These are phyloP conservation scores for Acacia concinna DNA, from an alignment of 331 rosid species.

Conservation along the genomic window DNA sequence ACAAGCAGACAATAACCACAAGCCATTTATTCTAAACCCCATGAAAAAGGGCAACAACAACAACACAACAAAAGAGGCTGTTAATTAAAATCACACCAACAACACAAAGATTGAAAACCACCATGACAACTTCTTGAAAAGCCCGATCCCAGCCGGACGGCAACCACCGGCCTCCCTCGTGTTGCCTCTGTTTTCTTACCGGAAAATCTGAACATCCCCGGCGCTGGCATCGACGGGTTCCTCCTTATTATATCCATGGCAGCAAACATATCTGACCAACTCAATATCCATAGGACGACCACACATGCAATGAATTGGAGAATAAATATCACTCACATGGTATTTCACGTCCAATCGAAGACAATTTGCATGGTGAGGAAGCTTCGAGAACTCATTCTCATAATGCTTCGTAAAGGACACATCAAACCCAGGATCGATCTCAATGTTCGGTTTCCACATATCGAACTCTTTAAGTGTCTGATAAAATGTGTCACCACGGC, in stretches of 20 bases:
- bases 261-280: background rate
- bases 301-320: background rate
- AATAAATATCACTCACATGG: background rate
- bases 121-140: background rate
- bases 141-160: background rate
- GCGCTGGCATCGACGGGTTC: background rate
- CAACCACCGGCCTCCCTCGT: background rate
- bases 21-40: background rate
- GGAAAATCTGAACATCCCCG: background rate
- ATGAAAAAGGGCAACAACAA: background rate
- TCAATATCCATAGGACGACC: background rate
- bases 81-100: background rate
- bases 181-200: background rate
- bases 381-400: background rate
- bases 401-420: background rate
- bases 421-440: background rate
- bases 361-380: background rate
- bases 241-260: background rate
- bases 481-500: background rate
- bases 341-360: background rate
- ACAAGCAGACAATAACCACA: background rate
- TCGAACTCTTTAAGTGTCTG: background rate
- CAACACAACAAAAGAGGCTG: background rate
- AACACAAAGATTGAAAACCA: background rate
- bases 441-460: background rate